Conservation (phyloP, 2,329 filamentous ascomycete genomes). For the Verticillium zaregamsianum region DNA sequence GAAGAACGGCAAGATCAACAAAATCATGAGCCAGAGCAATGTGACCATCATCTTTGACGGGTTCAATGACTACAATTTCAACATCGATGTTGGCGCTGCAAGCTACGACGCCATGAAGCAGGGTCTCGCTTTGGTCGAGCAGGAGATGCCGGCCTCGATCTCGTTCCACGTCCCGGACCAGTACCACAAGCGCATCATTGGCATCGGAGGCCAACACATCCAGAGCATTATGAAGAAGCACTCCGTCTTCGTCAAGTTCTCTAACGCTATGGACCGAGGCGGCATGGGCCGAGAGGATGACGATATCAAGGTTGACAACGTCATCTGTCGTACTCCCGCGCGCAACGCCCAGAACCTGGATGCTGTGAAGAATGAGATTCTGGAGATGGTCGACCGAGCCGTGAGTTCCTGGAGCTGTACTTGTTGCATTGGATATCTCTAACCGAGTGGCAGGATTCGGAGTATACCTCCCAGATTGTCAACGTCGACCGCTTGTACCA, state of each 20-base stretch:
- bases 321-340: constrained; percentile 95
- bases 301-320: constrained; percentile 97
- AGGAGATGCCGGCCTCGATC: constrained; percentile 98
- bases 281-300: constrained; percentile 92
- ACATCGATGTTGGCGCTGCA: constrained; percentile 92
- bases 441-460: constrained; percentile 64
- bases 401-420: constrained; percentile 41
- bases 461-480: constrained; percentile 92
- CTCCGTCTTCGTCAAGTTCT: constrained; percentile 99
- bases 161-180: constrained; percentile 99
- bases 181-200: constrained; percentile 99
- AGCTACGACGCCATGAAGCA: constrained; percentile 94
- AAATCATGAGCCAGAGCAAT: constrained; percentile 99
- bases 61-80: constrained; percentile 99
- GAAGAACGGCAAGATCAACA: constrained; percentile 99
- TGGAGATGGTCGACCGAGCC: constrained; percentile 98
- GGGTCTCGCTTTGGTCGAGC: constrained; percentile 87
- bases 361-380: constrained; percentile 96
- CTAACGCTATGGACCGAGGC: constrained; percentile 96
- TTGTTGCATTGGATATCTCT: not conserved
- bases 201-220: constrained; percentile 96
- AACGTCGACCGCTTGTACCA: constrained; percentile 94
- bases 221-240: constrained; percentile 99
- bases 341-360: constrained; percentile 96
- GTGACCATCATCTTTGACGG: constrained; percentile 99